Base-by-base conservation (phyloP, 2,329 filamentous ascomycete species). In the Cadophora sp. region DNA sequence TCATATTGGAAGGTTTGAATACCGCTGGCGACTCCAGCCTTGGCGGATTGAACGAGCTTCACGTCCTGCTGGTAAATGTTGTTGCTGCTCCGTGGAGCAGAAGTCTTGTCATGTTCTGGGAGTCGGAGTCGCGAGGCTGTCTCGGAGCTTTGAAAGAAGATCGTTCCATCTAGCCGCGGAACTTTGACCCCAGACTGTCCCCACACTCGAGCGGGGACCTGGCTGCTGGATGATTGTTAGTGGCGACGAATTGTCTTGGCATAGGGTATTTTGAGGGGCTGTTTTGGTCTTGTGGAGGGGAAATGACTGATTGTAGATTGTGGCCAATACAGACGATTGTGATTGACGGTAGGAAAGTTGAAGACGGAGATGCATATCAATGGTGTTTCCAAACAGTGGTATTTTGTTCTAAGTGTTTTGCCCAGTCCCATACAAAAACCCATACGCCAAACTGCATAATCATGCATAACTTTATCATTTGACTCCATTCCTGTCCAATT, bases 1-100 rank as follows among this genome's bases (percentile, higher is more conserved):
- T 77, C 75, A 77, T 77, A 24, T 46, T 69, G 50, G 64, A 1
- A 43, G 64, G 56, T 64, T 46, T 27, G 19, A 37, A 4, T 12
- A 50, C 29, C 56, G 27, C 24, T 40, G 65, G 46, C 61, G 46
- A 31, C 40, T n/a, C 26, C 11, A 59, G 12, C n/a, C 34, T 40
- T 40, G n/a, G 34, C n/a, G 9, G 31, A 8, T 40, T 40, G 56
- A 59, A 26, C 22, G 56, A 59, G 31, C 56, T 59, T 59, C 31
- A 59, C 56, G 31, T 56, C 34, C 37, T 27, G 53, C 31, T 64
- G 16, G 24, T 31, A 22, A 6, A 2, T 56, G 34, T 7, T 58
- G 50, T 24, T 58, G 29, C 34, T 43, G 27, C 26, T 50, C 27
- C 31, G 56, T 34, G 22, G 24, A 61, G 22, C 56, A 29, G 29